Conservation (phyloP, 352 stramenopile genomes). For the Phytophthora tubulina region DNA sequence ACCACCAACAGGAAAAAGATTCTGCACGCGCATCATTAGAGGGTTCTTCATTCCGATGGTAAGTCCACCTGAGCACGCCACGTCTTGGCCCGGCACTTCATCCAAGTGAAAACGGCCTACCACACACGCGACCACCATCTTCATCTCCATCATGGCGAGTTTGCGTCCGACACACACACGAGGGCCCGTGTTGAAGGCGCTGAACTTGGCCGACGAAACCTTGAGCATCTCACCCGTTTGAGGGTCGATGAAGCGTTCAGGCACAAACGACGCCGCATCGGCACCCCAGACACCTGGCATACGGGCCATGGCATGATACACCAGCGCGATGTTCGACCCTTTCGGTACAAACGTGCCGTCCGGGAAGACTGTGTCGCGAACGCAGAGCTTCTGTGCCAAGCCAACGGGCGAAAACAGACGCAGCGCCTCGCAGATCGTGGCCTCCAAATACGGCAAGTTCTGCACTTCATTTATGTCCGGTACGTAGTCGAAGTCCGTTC, state of each 20-base stretch:
- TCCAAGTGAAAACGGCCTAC: constrained; percentile 63
- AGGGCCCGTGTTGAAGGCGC: constrained; percentile 48
- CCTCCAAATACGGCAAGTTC: constrained; percentile 43
- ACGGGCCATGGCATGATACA: constrained; percentile 51
- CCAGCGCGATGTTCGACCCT: constrained; percentile 47
- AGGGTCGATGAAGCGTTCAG: constrained; percentile 53
- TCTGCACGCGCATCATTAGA: constrained; percentile 43
- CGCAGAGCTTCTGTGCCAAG: constrained; percentile 42
- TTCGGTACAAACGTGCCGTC: constrained; percentile 59
- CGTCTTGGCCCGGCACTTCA: constrained; percentile 43
- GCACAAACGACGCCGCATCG: constrained; percentile 49
- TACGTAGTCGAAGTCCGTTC: constrained; percentile 29
- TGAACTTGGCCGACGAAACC: constrained; percentile 45
- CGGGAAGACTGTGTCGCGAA: constrained; percentile 50
- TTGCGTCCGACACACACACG: constrained; percentile 45
- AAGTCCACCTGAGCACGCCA: constrained; percentile 53
- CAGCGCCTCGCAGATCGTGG: constrained; percentile 52
- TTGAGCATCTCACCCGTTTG: constrained; percentile 40
- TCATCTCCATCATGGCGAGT: constrained; percentile 86
- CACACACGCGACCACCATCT: constrained; percentile 62
- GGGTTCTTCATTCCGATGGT: constrained; percentile 61
- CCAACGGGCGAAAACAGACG: constrained; percentile 56
- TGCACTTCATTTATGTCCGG: constrained; percentile 40
- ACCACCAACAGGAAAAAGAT: constrained; percentile 5
- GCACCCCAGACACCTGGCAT: constrained; percentile 50